These are phyloP conservation scores for Westerdykella sp. DNA, from an alignment of 2,329 filamentous ascomycete genomes.

Conservation along the genomic window DNA sequence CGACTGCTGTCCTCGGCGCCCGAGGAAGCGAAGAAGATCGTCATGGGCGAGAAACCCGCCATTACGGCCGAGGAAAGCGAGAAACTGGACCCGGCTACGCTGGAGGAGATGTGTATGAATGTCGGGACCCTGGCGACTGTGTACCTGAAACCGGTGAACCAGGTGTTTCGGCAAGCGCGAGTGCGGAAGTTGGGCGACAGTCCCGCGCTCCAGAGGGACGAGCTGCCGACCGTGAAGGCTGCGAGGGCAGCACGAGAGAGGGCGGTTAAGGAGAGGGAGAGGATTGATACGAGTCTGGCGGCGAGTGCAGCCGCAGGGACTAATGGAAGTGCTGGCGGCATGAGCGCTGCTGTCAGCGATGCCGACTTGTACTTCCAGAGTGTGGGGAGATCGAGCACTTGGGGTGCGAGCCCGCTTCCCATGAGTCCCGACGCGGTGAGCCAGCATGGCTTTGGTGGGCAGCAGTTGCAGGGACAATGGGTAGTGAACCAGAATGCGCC, in stretches of 20 bases:
- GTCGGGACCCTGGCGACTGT: conserved; percentile 95
- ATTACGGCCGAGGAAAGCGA: conserved; percentile 90
- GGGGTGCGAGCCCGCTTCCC: conserved; percentile 29
- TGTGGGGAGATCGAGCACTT: conserved; percentile 32
- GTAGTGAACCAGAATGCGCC: conserved; percentile 33
- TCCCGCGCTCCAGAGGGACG: conserved; percentile 74
- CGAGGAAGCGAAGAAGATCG: conserved; percentile 73
- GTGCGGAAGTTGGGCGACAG: conserved; percentile 73
- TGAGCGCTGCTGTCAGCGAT: conserved; percentile 69
- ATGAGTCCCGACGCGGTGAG: conserved; percentile 7
- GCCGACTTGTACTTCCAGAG: conserved; percentile 87
- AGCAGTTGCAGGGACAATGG: conserved; percentile 17
- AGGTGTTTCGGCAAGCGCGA: conserved; percentile 86
- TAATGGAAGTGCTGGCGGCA: conserved; percentile 37
- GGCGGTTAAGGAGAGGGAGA: conserved; percentile 24
- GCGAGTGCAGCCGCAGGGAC: conserved; percentile 6
- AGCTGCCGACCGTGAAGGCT: conserved; percentile 53
- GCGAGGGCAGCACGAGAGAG: conserved; percentile 29
- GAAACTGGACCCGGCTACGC: conserved; percentile 79
- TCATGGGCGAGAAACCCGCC: conserved; percentile 95
- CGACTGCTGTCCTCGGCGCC: conserved; percentile 89
- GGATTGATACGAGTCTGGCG: conserved; percentile 18
- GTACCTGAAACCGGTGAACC: conserved; percentile 95
- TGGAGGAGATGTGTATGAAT: conserved; percentile 96
- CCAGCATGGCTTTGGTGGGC: conserved; percentile 19